phyloP scores from a whole-genome alignment of 768 basidiomycete species.

The Hericium alpestre region DNA sequence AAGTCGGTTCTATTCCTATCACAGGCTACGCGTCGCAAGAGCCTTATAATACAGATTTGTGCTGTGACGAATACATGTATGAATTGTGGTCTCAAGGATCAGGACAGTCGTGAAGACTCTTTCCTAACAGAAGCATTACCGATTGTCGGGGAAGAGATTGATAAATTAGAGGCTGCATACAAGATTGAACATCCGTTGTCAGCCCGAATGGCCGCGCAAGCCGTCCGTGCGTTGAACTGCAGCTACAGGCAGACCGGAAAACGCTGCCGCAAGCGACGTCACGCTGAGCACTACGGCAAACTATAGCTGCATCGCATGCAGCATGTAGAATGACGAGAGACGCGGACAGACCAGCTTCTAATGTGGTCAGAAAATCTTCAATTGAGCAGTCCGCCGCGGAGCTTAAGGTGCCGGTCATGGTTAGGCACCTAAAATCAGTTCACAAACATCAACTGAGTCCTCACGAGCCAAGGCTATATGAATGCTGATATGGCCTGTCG shows the following conservation, averaged over 20 bases:
- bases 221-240: slow-evolving; percentile 49
- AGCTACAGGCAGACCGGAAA: slow-evolving; percentile 54
- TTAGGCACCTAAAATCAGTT: no score
- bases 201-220: slow-evolving; percentile 39
- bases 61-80: no score
- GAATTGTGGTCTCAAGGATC: no score
- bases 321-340: slow-evolving; percentile 19
- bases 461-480: no score
- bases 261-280: slow-evolving; percentile 42
- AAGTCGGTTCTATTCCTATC: no score
- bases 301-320: slow-evolving; percentile 20
- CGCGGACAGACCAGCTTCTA: slow-evolving; percentile 49
- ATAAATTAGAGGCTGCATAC: slow-evolving; percentile 16
- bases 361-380: slow-evolving; percentile 42
- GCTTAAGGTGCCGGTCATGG: slow-evolving; percentile 29
- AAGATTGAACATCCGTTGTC: slow-evolving; percentile 60
- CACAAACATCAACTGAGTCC: no score
- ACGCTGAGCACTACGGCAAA: slow-evolving; percentile 34
- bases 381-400: slow-evolving; percentile 42
- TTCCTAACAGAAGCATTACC: slow-evolving; percentile 24
- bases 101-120: slow-evolving; percentile 47
- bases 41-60: no score
- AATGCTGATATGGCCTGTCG: no score
- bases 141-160: background rate
- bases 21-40: no score